phyloP scores from a whole-genome alignment of 1,284 basidiomycete genomes.

The Ceratobasidium sp. region DNA sequence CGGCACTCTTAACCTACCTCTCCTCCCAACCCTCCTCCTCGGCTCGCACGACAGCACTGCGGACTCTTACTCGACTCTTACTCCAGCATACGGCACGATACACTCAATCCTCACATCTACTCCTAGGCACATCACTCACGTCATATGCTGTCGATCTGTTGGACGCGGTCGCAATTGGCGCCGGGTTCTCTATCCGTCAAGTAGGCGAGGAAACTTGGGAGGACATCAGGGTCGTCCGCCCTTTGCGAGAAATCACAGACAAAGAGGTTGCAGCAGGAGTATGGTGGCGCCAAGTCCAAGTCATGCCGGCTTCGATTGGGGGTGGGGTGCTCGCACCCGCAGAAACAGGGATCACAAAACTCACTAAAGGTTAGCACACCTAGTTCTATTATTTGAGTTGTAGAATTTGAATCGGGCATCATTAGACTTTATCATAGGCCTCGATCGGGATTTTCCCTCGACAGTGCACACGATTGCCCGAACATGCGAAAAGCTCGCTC shows the following conservation, averaged over 20 bases:
- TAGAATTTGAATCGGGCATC: background rate
- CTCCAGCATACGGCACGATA: constrained; percentile 69
- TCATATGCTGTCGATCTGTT: constrained; percentile 80
- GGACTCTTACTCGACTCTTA: constrained; percentile 70
- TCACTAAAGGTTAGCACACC: constrained; percentile 71
- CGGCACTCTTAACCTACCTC: constrained; percentile 65
- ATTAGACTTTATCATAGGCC: constrained; percentile 78
- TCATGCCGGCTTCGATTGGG: constrained; percentile 54
- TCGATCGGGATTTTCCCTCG: constrained; percentile 85
- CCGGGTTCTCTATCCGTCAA: constrained; percentile 75
- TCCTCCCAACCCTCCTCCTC: constrained; percentile 78
- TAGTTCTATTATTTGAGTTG: background rate
- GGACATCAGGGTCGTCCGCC: constrained; percentile 66
- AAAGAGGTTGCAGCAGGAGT: constrained; percentile 84
- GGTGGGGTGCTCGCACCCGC: constrained; percentile 50
- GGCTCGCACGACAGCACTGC: constrained; percentile 66
- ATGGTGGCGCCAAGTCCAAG: constrained; percentile 66
- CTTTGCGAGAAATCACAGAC: constrained; percentile 75
- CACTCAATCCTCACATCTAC: constrained; percentile 70
- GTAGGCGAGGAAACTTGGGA: constrained; percentile 73
- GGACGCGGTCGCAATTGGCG: constrained; percentile 77
- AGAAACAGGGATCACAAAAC: constrained; percentile 62
- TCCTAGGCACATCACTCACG: constrained; percentile 83
- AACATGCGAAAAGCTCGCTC: constrained; percentile 81
- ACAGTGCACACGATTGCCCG: constrained; percentile 87